Evolutionary conservation across 2,329 filamentous ascomycete species (phyloP).

Genomic region (Grosmannia huntii): DNA sequence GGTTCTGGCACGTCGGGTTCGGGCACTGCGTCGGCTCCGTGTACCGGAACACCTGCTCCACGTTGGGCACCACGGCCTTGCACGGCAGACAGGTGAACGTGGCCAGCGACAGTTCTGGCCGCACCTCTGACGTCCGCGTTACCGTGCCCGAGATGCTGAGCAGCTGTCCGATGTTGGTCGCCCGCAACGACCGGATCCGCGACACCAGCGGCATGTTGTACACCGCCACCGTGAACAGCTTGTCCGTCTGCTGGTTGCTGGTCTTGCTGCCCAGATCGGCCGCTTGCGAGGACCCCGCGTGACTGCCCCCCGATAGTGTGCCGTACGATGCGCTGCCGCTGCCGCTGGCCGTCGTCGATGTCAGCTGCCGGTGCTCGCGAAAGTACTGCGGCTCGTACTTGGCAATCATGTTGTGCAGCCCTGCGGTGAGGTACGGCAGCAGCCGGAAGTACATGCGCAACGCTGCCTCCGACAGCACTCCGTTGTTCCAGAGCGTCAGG

Average conservation of each 20-base stretch:
- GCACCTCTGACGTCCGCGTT: slow-evolving; percentile 90
- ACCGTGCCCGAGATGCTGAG: slow-evolving; percentile 95
- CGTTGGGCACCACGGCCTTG: slow-evolving; percentile 70
- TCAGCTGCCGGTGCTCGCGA: slow-evolving; percentile 77
- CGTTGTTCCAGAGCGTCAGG: slow-evolving; percentile 62
- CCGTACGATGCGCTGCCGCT: slow-evolving; percentile 32
- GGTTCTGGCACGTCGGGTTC: slow-evolving; percentile 75
- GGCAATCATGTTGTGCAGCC: slow-evolving; percentile 82
- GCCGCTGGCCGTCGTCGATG: slow-evolving; percentile 26
- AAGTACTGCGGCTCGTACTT: slow-evolving; percentile 94
- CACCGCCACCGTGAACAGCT: slow-evolving; percentile 84
- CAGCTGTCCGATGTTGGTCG: slow-evolving; percentile 80
- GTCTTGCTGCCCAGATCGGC: slow-evolving; percentile 58
- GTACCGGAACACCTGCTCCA: slow-evolving; percentile 96
- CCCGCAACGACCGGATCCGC: slow-evolving; percentile 72
- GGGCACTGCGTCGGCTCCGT: slow-evolving; percentile 95
- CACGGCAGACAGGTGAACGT: slow-evolving; percentile 89
- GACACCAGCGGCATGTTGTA: slow-evolving; percentile 87
- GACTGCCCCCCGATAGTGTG: slow-evolving; percentile 54
- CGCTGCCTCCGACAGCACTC: slow-evolving; percentile 72
- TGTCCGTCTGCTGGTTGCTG: slow-evolving; percentile 89
- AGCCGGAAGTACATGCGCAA: slow-evolving; percentile 91
- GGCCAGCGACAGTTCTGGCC: slow-evolving; percentile 81
- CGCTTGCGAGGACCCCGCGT: slow-evolving; percentile 48
- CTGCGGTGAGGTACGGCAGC: slow-evolving; percentile 77